Conservation (phyloP, 108 stramenopile genomes). For the Skeletonema marinoi region DNA sequence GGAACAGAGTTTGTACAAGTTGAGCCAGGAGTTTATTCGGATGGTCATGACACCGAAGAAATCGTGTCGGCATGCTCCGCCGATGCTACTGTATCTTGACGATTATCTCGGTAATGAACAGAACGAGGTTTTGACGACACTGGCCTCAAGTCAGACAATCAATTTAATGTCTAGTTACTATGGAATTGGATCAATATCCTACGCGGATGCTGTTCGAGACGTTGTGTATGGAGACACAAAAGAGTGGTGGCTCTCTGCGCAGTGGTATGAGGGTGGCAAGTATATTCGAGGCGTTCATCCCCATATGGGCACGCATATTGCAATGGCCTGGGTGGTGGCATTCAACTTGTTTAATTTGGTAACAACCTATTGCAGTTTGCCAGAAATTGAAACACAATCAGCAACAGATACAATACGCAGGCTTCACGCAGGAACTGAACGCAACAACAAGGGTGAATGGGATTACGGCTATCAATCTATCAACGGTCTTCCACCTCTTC, state of each 20-base stretch:
- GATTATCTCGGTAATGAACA: conserved; percentile 88
- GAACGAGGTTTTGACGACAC: conserved; percentile 58
- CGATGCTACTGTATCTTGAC: conserved; percentile 71
- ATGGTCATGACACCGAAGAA: conserved; percentile 48
- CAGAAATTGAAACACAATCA: background rate
- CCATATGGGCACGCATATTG: conserved; percentile 76
- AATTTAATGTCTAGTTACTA: conserved; percentile 74
- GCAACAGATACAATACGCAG: background rate
- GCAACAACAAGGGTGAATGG: conserved; percentile 14
- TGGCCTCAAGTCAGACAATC: conserved; percentile 57
- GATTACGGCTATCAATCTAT: conserved; percentile 19
- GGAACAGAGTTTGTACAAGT: conserved; percentile 61
- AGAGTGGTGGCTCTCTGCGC: conserved; percentile 64
- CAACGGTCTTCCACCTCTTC: conserved; percentile 34
- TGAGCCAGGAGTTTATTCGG: conserved; percentile 70
- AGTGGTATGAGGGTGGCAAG: conserved; percentile 55
- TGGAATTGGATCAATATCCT: conserved; percentile 68
- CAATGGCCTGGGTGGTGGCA: conserved; percentile 61
- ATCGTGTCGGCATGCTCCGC: conserved; percentile 40
- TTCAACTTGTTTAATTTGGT: conserved; percentile 75
- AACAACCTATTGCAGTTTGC: conserved; percentile 65
- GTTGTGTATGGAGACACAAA: conserved; percentile 70
- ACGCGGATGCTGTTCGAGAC: conserved; percentile 75
- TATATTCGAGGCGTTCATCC: conserved; percentile 77
- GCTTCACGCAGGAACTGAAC: conserved; percentile 31